Percentiles rank a stretch among this genome's conserved stretches.
phyloP scores from a whole-genome alignment of 768 basidiomycete genomes.

The Epithele typhae region DNA sequence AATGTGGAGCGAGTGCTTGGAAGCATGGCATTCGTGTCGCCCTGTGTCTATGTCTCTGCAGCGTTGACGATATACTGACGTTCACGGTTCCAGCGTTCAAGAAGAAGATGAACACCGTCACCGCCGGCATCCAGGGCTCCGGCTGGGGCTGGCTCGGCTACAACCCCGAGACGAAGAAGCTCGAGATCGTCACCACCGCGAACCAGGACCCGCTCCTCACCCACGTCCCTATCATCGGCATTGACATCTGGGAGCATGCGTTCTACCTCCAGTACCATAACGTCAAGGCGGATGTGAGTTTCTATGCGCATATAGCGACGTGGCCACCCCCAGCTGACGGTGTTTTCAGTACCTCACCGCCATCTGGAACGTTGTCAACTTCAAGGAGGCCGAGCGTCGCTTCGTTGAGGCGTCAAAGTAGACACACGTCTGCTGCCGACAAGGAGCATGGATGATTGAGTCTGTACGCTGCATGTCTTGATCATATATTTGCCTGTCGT shows the following conservation, averaged over 20 bases:
- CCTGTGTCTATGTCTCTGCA: background rate
- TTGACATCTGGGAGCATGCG: slow-evolving; percentile 94
- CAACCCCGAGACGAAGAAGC: slow-evolving; percentile 58
- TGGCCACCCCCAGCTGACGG: too few species aligned
- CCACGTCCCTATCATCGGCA: slow-evolving; percentile 87
- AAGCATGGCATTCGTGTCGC: too few species aligned
- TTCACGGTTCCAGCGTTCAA: slow-evolving; percentile 65
- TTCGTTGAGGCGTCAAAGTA: slow-evolving; percentile 33
- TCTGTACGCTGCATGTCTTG: too few species aligned
- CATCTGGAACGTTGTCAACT: slow-evolving; percentile 97
- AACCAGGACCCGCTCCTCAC: slow-evolving; percentile 94
- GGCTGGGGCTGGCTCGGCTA: slow-evolving; percentile 99
- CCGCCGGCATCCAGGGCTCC: slow-evolving; percentile 91
- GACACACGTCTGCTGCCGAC: background rate
- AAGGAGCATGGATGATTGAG: background rate
- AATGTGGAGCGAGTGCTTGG: too few species aligned
- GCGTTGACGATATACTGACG: background rate
- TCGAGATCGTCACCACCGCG: slow-evolving; percentile 89
- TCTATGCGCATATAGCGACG: background rate
- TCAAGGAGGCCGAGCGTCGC: slow-evolving; percentile 80
- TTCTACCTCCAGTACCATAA: slow-evolving; percentile 67
- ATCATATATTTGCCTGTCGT: too few species aligned
- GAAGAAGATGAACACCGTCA: slow-evolving; percentile 79
- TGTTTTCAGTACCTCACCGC: slow-evolving; percentile 77
- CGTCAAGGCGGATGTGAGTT: slow-evolving; percentile 87